phyloP scores from a whole-genome alignment of 208 protist species.

The Acanthamoeba royreba region DNA sequence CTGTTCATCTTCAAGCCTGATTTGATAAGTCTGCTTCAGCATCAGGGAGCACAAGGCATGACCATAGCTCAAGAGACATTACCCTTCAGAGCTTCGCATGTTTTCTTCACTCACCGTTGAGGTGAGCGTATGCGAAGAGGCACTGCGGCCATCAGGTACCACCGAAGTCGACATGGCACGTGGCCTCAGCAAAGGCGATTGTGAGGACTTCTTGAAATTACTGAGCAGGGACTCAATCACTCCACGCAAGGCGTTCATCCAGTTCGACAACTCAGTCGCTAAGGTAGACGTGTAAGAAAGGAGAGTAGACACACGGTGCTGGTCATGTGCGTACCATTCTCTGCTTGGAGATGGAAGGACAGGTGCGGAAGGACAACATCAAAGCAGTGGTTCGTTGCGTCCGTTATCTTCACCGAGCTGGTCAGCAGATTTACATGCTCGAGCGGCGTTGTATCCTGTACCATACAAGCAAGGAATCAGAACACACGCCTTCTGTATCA shows the following conservation, averaged over 20 bases:
- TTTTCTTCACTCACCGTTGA: no score
- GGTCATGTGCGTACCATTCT: background rate
- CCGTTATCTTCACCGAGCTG: background rate
- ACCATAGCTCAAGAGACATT: background rate
- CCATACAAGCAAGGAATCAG: no score
- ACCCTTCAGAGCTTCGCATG: background rate
- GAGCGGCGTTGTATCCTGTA: background rate
- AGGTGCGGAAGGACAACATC: background rate
- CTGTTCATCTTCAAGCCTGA: background rate
- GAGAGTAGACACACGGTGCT: background rate
- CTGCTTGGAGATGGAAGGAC: background rate
- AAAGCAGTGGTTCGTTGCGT: background rate
- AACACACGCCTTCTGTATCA: background rate
- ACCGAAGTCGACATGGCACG: background rate
- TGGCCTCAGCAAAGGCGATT: background rate
- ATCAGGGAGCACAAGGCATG: background rate
- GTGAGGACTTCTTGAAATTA: conserved; percentile 28
- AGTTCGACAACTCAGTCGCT: background rate
- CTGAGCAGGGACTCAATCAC: conserved; percentile 8
- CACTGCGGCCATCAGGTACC: no score
- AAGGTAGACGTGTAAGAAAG: background rate
- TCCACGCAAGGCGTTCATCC: background rate
- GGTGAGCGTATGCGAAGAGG: no score
- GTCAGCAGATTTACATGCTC: background rate
- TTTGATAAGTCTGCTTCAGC: background rate